Conservation (phyloP, 2,329 filamentous ascomycete genomes). For the Colletotrichum horii region DNA sequence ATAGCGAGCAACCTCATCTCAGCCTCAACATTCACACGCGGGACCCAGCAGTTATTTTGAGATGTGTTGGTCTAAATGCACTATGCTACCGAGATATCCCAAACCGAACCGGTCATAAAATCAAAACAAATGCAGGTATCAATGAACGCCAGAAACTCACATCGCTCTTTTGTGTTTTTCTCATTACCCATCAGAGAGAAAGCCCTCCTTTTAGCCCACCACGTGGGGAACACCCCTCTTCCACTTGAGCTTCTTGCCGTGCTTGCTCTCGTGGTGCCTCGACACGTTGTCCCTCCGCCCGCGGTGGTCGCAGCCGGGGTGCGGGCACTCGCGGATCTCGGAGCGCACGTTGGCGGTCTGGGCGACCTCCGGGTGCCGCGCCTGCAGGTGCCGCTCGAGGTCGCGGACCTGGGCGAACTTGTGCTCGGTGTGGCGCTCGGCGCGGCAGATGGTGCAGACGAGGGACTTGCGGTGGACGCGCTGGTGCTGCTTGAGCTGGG, state of each 20-base stretch:
- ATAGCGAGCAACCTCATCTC: background rate
- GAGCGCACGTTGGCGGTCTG: conserved; percentile 18
- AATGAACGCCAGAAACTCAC: conserved; percentile 8
- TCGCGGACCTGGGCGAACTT: conserved; percentile 25
- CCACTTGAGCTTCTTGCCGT: conserved; percentile 24
- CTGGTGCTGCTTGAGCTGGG: conserved; percentile 24
- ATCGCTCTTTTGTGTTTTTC: background rate
- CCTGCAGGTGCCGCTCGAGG: conserved; percentile 25
- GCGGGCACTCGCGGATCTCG: conserved; percentile 21
- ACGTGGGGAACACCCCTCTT: conserved; percentile 21
- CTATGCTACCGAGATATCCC: conserved; percentile 7
- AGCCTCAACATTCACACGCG: background rate
- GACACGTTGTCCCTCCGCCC: conserved; percentile 23
- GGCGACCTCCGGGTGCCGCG: conserved; percentile 20
- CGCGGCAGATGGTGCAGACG: conserved; percentile 21
- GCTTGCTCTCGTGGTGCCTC: conserved; percentile 24
- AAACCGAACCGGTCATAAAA: conserved; percentile 1
- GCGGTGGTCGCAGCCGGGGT: conserved; percentile 20
- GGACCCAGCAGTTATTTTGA: background rate
- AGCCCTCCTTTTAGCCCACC: background rate
- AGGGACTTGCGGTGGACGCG: conserved; percentile 24
- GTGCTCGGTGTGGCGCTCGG: conserved; percentile 20
- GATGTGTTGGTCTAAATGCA: conserved; percentile 9
- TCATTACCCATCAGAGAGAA: background rate
- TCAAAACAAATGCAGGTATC: conserved; percentile 1